Base-by-base conservation (phyloP, 2,329 filamentous ascomycete species). In the Colletotrichum spaethianum region DNA sequence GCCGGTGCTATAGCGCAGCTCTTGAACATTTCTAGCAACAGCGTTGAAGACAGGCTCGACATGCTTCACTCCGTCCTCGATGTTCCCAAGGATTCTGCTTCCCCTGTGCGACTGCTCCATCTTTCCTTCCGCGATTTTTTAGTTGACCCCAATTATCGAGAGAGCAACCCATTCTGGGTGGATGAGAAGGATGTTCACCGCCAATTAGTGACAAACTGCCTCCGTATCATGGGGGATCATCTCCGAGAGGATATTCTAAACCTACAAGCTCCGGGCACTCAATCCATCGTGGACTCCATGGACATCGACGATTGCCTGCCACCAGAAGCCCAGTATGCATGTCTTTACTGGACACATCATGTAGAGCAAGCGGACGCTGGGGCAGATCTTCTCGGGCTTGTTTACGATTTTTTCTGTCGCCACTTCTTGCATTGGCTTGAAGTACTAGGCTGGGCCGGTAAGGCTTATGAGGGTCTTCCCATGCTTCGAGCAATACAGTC, bases 371-470 rank as follows among this genome's bases (percentile, higher is more conserved):
- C 48, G 16, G 16, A 9, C 26, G 28, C 6, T 20, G 48, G 14
- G 48, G 16, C 26, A 52, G 48, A 52, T 5, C 14, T 52, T 52
- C 2, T 28, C 18, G 44, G 77, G 79, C 53, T 16, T 68, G 78
- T 78, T 20, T 72, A 83, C 65, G 7, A 64, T 3, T 86, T 86
- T 75, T 74, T 86, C 2, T 68, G 74, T 11, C 36, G 67, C 12
- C 79, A 85, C 72, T 77, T 85, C 53, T 82, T 86, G 1, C 76
- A 86, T 69, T 85, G 82, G 83, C 75, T 85, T 6, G 82, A 85
- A 75, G 80, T 78, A 7, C 75, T 85, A 7, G 79, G 79, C 60
- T 73, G 82, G 14, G 70, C 83, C 26, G 76, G 77, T 18, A 75
- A 77, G 42, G 50, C 42, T 4, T 62, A 53, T 23, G 67, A 72